Percentiles rank a stretch among this genome's conserved stretches.
Conservation (phyloP, 2,329 filamentous ascomycete genomes). For the Scedosporium apiospermum region DNA sequence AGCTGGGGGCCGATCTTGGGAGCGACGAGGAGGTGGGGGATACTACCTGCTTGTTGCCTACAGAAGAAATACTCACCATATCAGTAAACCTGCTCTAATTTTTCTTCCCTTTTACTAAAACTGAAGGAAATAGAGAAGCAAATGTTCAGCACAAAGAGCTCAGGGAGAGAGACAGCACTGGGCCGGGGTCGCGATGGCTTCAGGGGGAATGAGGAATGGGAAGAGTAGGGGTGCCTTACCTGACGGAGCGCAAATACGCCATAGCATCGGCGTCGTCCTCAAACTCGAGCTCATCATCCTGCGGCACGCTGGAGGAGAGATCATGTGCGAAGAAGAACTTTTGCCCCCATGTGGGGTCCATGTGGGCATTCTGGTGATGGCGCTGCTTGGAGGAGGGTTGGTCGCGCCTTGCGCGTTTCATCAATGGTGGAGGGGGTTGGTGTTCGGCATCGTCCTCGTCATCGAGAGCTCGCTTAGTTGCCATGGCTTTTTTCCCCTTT, state of each 20-base stretch:
- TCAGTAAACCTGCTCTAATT: constrained; percentile 25
- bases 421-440: neutral
- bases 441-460: neutral
- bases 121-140: constrained; percentile 8
- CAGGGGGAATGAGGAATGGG: constrained; percentile 18
- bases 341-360: constrained; percentile 61
- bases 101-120: constrained; percentile 2
- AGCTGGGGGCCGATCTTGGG: constrained; percentile 45
- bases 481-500: neutral
- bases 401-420: constrained; percentile 16
- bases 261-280: constrained; percentile 59
- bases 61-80: constrained; percentile 32
- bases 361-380: constrained; percentile 32
- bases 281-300: constrained; percentile 53
- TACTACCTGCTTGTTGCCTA: constrained; percentile 65
- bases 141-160: constrained; percentile 9
- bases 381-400: constrained; percentile 19
- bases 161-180: neutral
- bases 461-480: neutral
- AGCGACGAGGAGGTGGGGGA: constrained; percentile 64
- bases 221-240: constrained; percentile 38
- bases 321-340: constrained; percentile 62
- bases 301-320: constrained; percentile 31
- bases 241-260: constrained; percentile 61
- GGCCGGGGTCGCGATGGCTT: constrained; percentile 9